Evolutionary conservation across 192 early-diverging fungal species (phyloP).

Genomic region (Backusella liffmaniae): DNA sequence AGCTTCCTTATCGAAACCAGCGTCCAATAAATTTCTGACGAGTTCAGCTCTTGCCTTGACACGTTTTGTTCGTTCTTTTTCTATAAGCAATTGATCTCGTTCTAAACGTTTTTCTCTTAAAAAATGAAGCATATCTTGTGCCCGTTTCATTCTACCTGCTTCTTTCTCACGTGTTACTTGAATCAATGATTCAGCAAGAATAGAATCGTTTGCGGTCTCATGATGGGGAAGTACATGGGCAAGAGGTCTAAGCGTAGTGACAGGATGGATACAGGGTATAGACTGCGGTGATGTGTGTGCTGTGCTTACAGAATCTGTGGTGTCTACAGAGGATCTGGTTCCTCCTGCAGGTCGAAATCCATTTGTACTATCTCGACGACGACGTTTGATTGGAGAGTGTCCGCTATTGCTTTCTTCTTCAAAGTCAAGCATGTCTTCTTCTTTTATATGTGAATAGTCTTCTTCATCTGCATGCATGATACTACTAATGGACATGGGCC

Average conservation of each 20-base stretch:
- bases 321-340: neutral
- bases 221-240: slow-evolving; percentile 14
- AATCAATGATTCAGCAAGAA: slow-evolving; percentile 28
- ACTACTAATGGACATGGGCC: slow-evolving; percentile 36
- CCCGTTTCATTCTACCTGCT: slow-evolving; percentile 33
- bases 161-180: slow-evolving; percentile 34
- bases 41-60: slow-evolving; percentile 33
- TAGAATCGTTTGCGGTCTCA: neutral
- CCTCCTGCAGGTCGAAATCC: slow-evolving; percentile 2
- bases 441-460: neutral
- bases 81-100: slow-evolving; percentile 24
- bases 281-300: slow-evolving; percentile 10
- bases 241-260: slow-evolving; percentile 16
- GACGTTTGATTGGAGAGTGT: slow-evolving; percentile 10
- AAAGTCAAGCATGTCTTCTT: slow-evolving; percentile 8
- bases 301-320: neutral
- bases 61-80: slow-evolving; percentile 27
- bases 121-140: slow-evolving; percentile 33
- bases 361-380: slow-evolving; percentile 16
- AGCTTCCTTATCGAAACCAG: slow-evolving; percentile 28
- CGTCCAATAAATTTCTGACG: slow-evolving; percentile 29
- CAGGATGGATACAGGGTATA: slow-evolving; percentile 10
- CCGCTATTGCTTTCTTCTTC: slow-evolving; percentile 9
- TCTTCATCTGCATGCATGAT: slow-evolving; percentile 30
- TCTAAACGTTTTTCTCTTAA: slow-evolving; percentile 28